phyloP scores from a whole-genome alignment of 202 grass and related monocot species.

The Setaria italica region DNA sequence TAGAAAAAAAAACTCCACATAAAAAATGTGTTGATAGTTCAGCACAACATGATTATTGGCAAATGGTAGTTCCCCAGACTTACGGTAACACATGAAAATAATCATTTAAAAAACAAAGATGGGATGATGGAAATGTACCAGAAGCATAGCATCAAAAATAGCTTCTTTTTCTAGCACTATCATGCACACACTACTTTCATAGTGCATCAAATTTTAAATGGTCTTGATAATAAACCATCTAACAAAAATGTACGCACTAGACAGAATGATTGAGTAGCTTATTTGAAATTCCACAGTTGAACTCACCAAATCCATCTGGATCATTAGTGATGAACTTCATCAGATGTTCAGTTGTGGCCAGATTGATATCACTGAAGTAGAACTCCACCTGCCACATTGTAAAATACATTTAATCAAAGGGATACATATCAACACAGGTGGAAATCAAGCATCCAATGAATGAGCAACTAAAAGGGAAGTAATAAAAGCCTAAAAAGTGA shows the following conservation, averaged over 20 bases:
- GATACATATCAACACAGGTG: background rate
- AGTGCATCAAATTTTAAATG: slow-evolving; percentile 17
- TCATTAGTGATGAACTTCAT: slow-evolving; percentile 65
- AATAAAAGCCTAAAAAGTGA: slow-evolving; percentile 20
- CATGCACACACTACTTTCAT: background rate
- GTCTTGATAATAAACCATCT: background rate
- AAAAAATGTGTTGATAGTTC: slow-evolving; percentile 16
- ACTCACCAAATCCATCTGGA: slow-evolving; percentile 73
- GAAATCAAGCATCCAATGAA: slow-evolving; percentile 29
- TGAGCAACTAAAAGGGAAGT: slow-evolving; percentile 31
- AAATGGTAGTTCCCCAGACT: slow-evolving; percentile 4
- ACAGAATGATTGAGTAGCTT: background rate
- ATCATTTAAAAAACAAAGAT: background rate
- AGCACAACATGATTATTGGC: slow-evolving; percentile 20
- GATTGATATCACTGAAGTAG: slow-evolving; percentile 79
- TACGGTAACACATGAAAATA: slow-evolving; percentile 19
- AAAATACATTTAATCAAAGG: slow-evolving; percentile 34
- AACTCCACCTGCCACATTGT: slow-evolving; percentile 61
- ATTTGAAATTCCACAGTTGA: slow-evolving; percentile 34
- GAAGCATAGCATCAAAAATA: background rate
- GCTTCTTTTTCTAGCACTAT: background rate
- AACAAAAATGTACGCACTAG: background rate
- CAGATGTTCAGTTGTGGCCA: slow-evolving; percentile 71
- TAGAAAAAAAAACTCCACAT: background rate
- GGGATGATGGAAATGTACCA: slow-evolving; percentile 5